A percentile compares a stretch with the other conserved stretches of the same genome.
Evolutionary conservation across 2,329 filamentous ascomycete genomes (phyloP).

Genomic region (Diaporthe ampelina): DNA sequence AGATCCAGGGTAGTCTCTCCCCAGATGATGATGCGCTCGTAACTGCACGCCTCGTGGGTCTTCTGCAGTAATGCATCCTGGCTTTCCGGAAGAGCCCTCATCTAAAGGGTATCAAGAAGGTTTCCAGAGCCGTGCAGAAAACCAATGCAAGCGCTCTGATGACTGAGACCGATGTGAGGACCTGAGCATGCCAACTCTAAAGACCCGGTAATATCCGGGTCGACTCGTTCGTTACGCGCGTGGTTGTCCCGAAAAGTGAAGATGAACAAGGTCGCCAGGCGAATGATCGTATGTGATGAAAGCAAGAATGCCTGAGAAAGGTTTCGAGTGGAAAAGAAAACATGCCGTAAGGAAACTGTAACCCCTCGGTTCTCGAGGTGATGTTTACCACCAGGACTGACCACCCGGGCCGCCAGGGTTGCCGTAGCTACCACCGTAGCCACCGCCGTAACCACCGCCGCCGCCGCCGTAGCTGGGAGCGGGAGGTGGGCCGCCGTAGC

Average conservation of each 20-base stretch:
- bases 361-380: slow-evolving; percentile 35
- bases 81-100: slow-evolving; percentile 48
- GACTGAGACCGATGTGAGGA: slow-evolving; percentile 52
- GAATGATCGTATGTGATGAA: slow-evolving; percentile 56
- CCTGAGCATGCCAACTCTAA: slow-evolving; percentile 53
- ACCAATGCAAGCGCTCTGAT: slow-evolving; percentile 54
- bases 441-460: slow-evolving; percentile 50
- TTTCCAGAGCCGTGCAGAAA: slow-evolving; percentile 52
- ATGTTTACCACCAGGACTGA: slow-evolving; percentile 77
- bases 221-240: slow-evolving; percentile 54
- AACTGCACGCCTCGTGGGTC: slow-evolving; percentile 49
- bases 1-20: slow-evolving; percentile 49
- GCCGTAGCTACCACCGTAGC: slow-evolving; percentile 72
- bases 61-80: slow-evolving; percentile 48
- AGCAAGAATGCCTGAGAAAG: slow-evolving; percentile 44
- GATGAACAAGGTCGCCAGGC: slow-evolving; percentile 42
- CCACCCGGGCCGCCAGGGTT: slow-evolving; percentile 75
- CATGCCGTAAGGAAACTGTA: slow-evolving; percentile 8
- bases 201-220: slow-evolving; percentile 45
- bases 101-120: slow-evolving; percentile 58
- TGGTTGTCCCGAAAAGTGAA: slow-evolving; percentile 49
- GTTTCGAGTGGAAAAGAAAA: slow-evolving; percentile 43
- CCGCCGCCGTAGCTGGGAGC: slow-evolving; percentile 51
- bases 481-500: slow-evolving; percentile 56
- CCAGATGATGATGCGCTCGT: slow-evolving; percentile 47